These are phyloP conservation scores for Desmodesmus armatus DNA, from an alignment of 139 green algal species.

Conservation along the genomic window DNA sequence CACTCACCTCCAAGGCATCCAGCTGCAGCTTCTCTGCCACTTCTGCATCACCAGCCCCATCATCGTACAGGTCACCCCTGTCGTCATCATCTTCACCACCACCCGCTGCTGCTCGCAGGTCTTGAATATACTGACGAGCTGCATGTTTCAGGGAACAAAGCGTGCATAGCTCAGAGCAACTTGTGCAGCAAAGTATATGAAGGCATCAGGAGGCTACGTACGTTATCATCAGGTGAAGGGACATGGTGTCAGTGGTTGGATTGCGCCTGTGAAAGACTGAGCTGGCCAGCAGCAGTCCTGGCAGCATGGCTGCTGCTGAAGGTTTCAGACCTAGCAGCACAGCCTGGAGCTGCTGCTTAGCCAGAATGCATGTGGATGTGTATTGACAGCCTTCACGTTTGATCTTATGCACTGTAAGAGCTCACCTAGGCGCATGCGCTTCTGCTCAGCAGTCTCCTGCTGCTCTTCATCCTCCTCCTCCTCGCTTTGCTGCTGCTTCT, in stretches of 20 bases:
- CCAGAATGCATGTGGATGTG: neutral
- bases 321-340: neutral
- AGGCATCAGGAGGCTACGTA: neutral
- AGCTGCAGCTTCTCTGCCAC: slow-evolving; percentile 59
- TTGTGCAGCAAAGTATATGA: neutral
- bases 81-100: slow-evolving; percentile 53
- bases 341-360: neutral
- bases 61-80: slow-evolving; percentile 52
- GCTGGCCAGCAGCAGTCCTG: neutral
- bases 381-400: too few species aligned
- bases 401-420: neutral
- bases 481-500: slow-evolving; percentile 32
- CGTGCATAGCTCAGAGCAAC: neutral
- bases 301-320: neutral
- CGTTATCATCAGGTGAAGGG: neutral
- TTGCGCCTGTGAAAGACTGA: neutral
- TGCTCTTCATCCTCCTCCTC: slow-evolving; percentile 63
- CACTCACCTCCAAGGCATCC: slow-evolving; percentile 66
- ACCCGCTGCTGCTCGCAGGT: slow-evolving; percentile 57
- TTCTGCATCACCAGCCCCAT: slow-evolving; percentile 44
- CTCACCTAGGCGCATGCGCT: slow-evolving; percentile 80
- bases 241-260: neutral
- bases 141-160: neutral
- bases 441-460: slow-evolving; percentile 87
- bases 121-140: slow-evolving; percentile 82